These are phyloP conservation scores for Polyporus arcularius DNA, from an alignment of 768 basidiomycete species.

Conservation along the genomic window DNA sequence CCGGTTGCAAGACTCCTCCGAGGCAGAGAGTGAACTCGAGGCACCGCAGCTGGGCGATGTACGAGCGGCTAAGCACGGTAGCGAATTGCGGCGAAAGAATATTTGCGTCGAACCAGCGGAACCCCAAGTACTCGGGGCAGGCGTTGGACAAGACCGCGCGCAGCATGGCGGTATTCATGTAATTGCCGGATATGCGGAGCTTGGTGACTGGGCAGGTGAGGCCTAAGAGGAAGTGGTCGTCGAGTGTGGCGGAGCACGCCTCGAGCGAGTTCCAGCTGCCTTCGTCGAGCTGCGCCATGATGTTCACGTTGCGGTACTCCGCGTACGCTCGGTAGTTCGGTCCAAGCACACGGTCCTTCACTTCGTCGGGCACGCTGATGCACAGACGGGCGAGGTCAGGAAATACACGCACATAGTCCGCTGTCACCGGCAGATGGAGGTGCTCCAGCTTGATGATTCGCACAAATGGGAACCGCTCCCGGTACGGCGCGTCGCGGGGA, in stretches of 20 bases:
- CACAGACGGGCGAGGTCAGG: background rate
- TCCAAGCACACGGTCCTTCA: background rate
- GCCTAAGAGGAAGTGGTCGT: constrained; percentile 4
- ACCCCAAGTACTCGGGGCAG: background rate
- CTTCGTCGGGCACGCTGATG: background rate
- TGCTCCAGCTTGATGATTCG: background rate
- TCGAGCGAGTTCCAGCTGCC: constrained; percentile 1
- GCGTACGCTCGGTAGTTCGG: background rate
- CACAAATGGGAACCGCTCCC: background rate
- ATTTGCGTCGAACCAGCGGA: background rate
- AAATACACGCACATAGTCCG: constrained; percentile 1
- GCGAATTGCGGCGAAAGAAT: background rate
- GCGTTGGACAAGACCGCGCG: background rate
- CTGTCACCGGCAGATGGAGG: background rate
- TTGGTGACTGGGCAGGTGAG: background rate
- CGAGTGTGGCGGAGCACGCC: background rate
- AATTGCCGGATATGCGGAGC: background rate
- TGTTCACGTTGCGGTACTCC: constrained; percentile 1
- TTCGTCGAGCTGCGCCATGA: background rate
- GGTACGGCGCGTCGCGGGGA: background rate
- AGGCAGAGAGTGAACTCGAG: constrained; percentile 2
- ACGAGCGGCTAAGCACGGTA: background rate
- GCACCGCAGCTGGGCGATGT: background rate
- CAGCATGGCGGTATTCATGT: constrained; percentile 2
- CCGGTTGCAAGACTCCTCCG: background rate